Conservation (phyloP, 768 basidiomycete genomes). For the Boletus vermiculosoides region DNA sequence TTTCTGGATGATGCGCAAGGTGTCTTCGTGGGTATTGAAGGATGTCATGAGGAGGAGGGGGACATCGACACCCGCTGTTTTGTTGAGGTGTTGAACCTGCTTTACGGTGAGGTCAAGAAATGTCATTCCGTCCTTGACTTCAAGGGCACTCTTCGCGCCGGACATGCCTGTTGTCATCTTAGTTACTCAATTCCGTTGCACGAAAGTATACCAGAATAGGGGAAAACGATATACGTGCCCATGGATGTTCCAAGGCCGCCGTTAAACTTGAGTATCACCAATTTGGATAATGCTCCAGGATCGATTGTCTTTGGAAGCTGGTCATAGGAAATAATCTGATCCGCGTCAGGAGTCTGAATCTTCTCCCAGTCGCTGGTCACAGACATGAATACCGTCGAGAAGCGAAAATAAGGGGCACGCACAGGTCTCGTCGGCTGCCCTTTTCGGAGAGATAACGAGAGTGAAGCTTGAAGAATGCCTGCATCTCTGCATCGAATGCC, state of each 20-base stretch:
- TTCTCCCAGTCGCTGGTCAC: conserved; percentile 78
- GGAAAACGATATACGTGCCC: conserved; percentile 47
- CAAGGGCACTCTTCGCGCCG: conserved; percentile 89
- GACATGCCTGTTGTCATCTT: conserved; percentile 55
- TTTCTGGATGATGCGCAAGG: conserved; percentile 94
- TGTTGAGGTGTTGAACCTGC: conserved; percentile 96
- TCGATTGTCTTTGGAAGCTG: conserved; percentile 59
- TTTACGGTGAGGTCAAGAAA: conserved; percentile 94
- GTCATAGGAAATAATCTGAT: conserved; percentile 84
- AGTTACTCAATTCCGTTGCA: conserved; percentile 1
- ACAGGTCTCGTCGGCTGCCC: conserved; percentile 87
- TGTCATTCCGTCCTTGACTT: conserved; percentile 96
- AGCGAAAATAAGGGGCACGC: conserved; percentile 30
- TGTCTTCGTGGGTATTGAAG: conserved; percentile 97
- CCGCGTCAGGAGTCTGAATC: conserved; percentile 82
- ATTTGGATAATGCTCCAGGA: conserved; percentile 76
- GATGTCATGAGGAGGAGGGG: conserved; percentile 99
- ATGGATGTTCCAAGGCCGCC: conserved; percentile 91
- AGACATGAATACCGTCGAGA: conserved; percentile 5
- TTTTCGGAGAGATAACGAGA: conserved; percentile 90
- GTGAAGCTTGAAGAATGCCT: conserved; percentile 94
- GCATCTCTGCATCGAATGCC: conserved; percentile 91
- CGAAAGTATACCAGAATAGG: background rate
- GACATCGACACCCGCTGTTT: conserved; percentile 78
- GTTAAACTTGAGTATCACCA: conserved; percentile 94